A percentile compares a stretch with the other conserved stretches of the same genome.
Evolutionary conservation across 164 flowering plant genomes (phyloP).

Genomic region (Santalum album): DNA sequence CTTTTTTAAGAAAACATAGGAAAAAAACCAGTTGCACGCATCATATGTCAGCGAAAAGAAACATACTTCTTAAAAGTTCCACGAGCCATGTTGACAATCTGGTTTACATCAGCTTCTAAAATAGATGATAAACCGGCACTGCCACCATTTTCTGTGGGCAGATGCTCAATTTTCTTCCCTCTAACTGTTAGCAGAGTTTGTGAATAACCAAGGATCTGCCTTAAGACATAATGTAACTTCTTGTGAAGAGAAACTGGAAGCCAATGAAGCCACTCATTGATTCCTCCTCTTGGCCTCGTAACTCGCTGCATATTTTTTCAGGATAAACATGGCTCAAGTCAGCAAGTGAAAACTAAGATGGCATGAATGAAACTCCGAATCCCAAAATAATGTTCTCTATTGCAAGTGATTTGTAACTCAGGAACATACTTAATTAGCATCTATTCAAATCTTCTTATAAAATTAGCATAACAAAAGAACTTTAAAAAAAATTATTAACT

Average conservation of each 20-base stretch:
- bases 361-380: background rate
- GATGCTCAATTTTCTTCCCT: background rate
- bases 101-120: conserved; percentile 4
- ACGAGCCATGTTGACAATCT: background rate
- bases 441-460: no score
- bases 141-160: background rate
- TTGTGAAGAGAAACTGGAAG: conserved; percentile 5
- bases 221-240: background rate
- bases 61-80: conserved; percentile 2
- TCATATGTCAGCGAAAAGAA: background rate
- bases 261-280: conserved; percentile 6
- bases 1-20: no score
- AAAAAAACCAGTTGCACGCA: background rate
- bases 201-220: conserved; percentile 1
- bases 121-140: background rate
- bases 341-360: background rate
- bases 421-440: no score
- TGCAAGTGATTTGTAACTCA: no score
- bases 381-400: background rate
- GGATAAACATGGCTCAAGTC: background rate
- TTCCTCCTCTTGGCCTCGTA: conserved; percentile 4
- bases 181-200: background rate
- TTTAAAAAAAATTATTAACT: no score
- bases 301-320: conserved; percentile 3
- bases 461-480: no score